These are phyloP conservation scores for Alternaria burnsii DNA, from an alignment of 2,329 filamentous ascomycete species.

Conservation along the genomic window DNA sequence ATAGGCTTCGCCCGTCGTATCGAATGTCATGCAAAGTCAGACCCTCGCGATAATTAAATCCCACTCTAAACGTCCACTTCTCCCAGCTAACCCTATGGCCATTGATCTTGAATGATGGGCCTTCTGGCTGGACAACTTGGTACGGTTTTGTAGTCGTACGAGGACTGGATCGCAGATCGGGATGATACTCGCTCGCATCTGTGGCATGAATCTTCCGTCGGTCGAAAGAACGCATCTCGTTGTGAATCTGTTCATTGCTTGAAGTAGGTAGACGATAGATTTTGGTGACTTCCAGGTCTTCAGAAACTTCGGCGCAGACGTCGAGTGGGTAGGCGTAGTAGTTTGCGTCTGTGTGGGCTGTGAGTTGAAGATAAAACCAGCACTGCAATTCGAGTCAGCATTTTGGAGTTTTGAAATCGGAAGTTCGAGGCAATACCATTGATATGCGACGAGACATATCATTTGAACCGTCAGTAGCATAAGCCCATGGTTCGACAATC, in stretches of 20 bases:
- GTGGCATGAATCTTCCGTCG: conserved; percentile 52
- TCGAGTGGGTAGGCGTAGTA: conserved; percentile 67
- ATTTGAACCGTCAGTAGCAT: conserved; percentile 63
- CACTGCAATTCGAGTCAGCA: conserved; percentile 33
- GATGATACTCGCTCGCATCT: conserved; percentile 34
- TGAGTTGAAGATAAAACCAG: conserved; percentile 51
- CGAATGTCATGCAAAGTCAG: conserved; percentile 53
- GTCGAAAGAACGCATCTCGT: conserved; percentile 51
- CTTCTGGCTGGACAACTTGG: conserved; percentile 36
- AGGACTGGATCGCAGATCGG: conserved; percentile 20
- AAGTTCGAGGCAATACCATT: conserved; percentile 53
- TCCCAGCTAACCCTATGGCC: conserved; percentile 49
- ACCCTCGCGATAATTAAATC: conserved; percentile 58
- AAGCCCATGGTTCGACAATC: conserved; percentile 65
- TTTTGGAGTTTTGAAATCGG: not conserved
- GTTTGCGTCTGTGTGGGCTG: conserved; percentile 60
- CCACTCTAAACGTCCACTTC: conserved; percentile 56
- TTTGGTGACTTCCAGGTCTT: conserved; percentile 60
- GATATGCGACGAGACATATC: conserved; percentile 59
- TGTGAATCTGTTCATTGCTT: conserved; percentile 52
- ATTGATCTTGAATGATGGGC: conserved; percentile 31
- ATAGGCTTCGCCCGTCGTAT: conserved; percentile 52
- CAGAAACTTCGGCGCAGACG: conserved; percentile 62
- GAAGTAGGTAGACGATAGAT: conserved; percentile 60
- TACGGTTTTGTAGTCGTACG: conserved; percentile 31